Conservation (phyloP, 1,139 yeast genomes). For the Debaryomyces subglobosus region DNA sequence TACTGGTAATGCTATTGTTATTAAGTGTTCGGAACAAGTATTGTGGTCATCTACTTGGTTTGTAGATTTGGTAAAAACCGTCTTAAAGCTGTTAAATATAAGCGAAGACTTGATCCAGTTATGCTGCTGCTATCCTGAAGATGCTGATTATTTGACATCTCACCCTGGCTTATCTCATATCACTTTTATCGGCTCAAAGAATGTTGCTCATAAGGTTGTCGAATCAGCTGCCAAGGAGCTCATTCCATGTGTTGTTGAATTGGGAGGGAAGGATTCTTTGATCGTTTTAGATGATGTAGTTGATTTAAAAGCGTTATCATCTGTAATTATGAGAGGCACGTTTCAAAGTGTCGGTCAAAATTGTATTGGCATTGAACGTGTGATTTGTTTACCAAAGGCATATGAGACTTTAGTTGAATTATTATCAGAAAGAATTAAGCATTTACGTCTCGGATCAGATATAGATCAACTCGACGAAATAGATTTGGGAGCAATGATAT, state of each 20-base stretch:
- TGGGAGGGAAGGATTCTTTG: constrained; percentile 94
- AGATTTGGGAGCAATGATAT: constrained; percentile 95
- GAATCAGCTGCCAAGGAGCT: constrained; percentile 78
- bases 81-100: constrained; percentile 71
- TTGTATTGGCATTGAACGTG: constrained; percentile 95
- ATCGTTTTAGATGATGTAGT: constrained; percentile 77
- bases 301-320: constrained; percentile 62
- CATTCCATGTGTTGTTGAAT: constrained; percentile 92
- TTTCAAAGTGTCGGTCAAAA: constrained; percentile 97
- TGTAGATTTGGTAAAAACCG: constrained; percentile 65
- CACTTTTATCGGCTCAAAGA: constrained; percentile 94
- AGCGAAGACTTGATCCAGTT: constrained; percentile 85
- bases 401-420: constrained; percentile 64
- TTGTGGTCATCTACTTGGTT: constrained; percentile 92
- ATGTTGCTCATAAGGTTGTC: constrained; percentile 87
- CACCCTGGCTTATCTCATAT: constrained; percentile 84
- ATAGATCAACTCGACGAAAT: constrained; percentile 87
- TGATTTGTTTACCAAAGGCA: constrained; percentile 69
- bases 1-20: constrained; percentile 87
- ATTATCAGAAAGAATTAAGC: constrained; percentile 58
- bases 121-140: constrained; percentile 77
- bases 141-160: constrained; percentile 81
- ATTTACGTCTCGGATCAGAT: constrained; percentile 81
- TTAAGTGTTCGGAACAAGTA: constrained; percentile 94
- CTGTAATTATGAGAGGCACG: constrained; percentile 88